Conservation (phyloP, 371 early-diverging fungal species). For the Lichtheimia ramosa region DNA sequence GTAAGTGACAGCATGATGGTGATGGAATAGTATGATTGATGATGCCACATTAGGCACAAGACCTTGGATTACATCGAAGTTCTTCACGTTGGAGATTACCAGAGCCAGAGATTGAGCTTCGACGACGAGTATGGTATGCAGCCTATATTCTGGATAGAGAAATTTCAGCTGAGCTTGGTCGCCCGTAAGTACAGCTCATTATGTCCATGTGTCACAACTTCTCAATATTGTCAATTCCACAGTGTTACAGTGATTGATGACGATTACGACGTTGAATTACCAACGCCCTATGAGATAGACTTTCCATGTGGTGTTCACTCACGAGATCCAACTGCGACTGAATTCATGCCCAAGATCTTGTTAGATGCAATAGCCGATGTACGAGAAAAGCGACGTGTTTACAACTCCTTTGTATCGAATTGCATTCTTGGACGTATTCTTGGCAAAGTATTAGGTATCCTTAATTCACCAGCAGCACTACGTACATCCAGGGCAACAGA, state of each 20-base stretch:
- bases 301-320: slow-evolving; percentile 1
- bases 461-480: slow-evolving; percentile 24
- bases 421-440: slow-evolving; percentile 18
- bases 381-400: not conserved
- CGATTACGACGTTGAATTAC: slow-evolving; percentile 43
- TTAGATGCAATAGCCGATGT: not conserved
- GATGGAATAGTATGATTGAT: not conserved
- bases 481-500: slow-evolving; percentile 14
- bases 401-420: not conserved
- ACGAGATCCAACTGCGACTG: not conserved
- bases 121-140: slow-evolving; percentile 43
- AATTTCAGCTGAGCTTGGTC: slow-evolving; percentile 38
- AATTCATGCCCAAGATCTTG: not conserved
- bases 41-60: slow-evolving; percentile 15
- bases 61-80: slow-evolving; percentile 31
- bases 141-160: slow-evolving; percentile 40
- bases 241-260: slow-evolving; percentile 22
- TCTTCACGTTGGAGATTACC: slow-evolving; percentile 41
- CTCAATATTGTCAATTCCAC: not conserved
- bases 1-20: slow-evolving; percentile 5
- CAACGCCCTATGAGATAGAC: slow-evolving; percentile 33
- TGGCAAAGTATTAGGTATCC: slow-evolving; percentile 27
- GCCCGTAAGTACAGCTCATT: slow-evolving; percentile 11
- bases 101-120: slow-evolving; percentile 36
- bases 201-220: too few relatives aligned